Evolutionary conservation across 1,284 basidiomycete genomes (phyloP).

Genomic region (Veloboletus limbatus): DNA sequence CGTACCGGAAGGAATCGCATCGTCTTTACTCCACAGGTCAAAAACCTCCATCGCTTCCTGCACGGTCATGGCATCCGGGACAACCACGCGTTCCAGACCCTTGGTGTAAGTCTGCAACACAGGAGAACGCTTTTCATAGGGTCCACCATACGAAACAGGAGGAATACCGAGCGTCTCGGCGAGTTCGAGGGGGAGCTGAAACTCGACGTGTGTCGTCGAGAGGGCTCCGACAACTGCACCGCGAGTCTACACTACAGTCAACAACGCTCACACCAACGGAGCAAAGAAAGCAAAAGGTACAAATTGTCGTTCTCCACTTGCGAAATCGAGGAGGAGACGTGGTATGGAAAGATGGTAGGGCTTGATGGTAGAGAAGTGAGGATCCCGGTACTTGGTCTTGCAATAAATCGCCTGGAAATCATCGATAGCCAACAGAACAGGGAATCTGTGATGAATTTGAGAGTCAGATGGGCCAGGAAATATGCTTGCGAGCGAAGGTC

Average conservation of each 20-base stretch:
- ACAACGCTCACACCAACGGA: not conserved
- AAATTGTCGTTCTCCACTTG: slow-evolving; percentile 65
- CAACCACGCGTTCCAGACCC: slow-evolving; percentile 51
- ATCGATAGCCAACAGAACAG: slow-evolving; percentile 85
- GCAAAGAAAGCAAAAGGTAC: slow-evolving; percentile 45
- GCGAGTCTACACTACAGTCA: slow-evolving; percentile 40
- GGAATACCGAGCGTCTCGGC: slow-evolving; percentile 48
- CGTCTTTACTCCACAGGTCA: slow-evolving; percentile 65
- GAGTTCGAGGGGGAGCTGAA: slow-evolving; percentile 56
- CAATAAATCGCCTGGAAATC: slow-evolving; percentile 83
- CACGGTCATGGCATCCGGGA: slow-evolving; percentile 57
- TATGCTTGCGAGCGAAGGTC: slow-evolving; percentile 21
- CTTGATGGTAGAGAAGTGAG: slow-evolving; percentile 70
- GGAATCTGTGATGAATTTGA: slow-evolving; percentile 40
- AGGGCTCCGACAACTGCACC: slow-evolving; percentile 69
- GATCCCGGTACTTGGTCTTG: slow-evolving; percentile 73
- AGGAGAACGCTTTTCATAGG: slow-evolving; percentile 50
- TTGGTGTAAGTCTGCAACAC: slow-evolving; percentile 48
- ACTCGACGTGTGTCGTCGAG: slow-evolving; percentile 54
- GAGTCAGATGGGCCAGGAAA: not conserved
- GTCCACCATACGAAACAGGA: slow-evolving; percentile 37
- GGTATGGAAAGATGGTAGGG: slow-evolving; percentile 83
- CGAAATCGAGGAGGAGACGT: slow-evolving; percentile 73
- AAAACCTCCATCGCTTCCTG: slow-evolving; percentile 67
- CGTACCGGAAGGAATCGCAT: slow-evolving; percentile 29